Evolutionary conservation across 768 basidiomycete genomes (phyloP).

Genomic region (Lentinus tigrinus): DNA sequence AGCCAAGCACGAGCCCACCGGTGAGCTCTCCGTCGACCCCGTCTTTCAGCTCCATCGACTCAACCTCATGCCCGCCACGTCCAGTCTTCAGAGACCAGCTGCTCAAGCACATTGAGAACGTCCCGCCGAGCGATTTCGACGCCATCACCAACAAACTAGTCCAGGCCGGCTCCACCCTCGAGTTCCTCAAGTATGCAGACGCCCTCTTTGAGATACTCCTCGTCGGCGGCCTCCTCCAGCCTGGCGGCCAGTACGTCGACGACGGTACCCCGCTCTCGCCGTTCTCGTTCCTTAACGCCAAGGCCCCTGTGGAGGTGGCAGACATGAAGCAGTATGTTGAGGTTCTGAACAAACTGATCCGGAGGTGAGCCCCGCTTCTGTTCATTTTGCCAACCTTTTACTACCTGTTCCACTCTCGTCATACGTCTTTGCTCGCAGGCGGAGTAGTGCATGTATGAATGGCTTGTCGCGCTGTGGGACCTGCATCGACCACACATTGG

Average conservation of each 20-base stretch:
- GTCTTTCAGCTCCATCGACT: slow-evolving; percentile 1
- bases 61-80: slow-evolving; percentile 4
- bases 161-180: slow-evolving; percentile 89
- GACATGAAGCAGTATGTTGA: slow-evolving; percentile 94
- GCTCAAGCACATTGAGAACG: slow-evolving; percentile 86
- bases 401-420: too few relatives aligned
- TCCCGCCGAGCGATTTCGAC: slow-evolving; percentile 79
- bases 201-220: slow-evolving; percentile 94
- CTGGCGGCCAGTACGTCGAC: slow-evolving; percentile 89
- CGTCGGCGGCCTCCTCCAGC: slow-evolving; percentile 94
- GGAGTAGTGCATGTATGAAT: too few relatives aligned
- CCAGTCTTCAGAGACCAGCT: slow-evolving; percentile 92
- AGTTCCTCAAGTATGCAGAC: slow-evolving; percentile 96
- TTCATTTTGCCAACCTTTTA: too few relatives aligned
- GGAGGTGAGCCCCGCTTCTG: slow-evolving; percentile 57
- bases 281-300: slow-evolving; percentile 84
- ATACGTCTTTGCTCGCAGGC: too few relatives aligned
- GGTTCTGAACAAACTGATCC: slow-evolving; percentile 92
- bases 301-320: slow-evolving; percentile 73
- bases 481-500: too few relatives aligned
- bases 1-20: slow-evolving; percentile 88
- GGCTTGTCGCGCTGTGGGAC: too few relatives aligned
- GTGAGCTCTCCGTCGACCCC: slow-evolving; percentile 38
- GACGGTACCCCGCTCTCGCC: slow-evolving; percentile 83
- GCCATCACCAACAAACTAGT: slow-evolving; percentile 79